Conservation (phyloP, 805 yeast genomes). For the Saccharomycopsis sp. region DNA sequence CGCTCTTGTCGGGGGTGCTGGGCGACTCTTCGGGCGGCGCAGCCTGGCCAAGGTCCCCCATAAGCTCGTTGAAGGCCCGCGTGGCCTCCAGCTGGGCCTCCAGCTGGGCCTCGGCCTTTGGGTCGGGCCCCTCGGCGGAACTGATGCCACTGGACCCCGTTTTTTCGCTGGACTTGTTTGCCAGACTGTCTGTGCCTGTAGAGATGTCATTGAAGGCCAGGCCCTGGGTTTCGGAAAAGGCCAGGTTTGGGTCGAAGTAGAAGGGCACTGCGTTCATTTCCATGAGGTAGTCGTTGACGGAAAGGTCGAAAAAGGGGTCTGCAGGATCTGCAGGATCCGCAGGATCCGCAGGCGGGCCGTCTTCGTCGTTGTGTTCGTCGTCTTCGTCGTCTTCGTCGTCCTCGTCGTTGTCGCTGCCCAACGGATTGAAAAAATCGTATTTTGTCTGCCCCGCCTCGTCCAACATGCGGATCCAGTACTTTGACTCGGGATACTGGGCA, state of each 20-base stretch:
- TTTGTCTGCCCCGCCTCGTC: conserved; percentile 25
- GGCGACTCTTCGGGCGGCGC: neutral
- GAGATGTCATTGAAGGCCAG: too few relatives aligned
- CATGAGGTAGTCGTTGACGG: neutral
- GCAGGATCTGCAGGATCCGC: too few relatives aligned
- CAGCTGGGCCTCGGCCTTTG: too few relatives aligned
- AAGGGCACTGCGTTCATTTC: neutral
- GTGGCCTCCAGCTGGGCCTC: neutral
- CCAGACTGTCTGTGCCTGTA: neutral
- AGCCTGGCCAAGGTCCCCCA: neutral
- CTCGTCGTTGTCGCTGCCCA: conserved; percentile 12
- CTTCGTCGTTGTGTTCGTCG: neutral
- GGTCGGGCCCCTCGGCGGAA: too few relatives aligned
- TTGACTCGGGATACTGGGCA: conserved; percentile 1
- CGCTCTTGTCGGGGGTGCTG: neutral
- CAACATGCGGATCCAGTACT: conserved; percentile 24
- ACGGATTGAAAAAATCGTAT: conserved; percentile 28
- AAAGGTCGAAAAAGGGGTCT: neutral
- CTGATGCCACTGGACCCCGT: neutral
- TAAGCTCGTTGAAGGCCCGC: neutral
- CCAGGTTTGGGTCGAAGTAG: neutral
- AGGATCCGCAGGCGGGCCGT: neutral
- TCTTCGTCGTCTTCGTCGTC: conserved; percentile 3
- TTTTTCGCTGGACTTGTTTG: neutral
- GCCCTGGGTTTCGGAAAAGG: too few relatives aligned